Evolutionary conservation across 2,329 filamentous ascomycete genomes (phyloP).

Genomic region (Lachnellula occidentalis): DNA sequence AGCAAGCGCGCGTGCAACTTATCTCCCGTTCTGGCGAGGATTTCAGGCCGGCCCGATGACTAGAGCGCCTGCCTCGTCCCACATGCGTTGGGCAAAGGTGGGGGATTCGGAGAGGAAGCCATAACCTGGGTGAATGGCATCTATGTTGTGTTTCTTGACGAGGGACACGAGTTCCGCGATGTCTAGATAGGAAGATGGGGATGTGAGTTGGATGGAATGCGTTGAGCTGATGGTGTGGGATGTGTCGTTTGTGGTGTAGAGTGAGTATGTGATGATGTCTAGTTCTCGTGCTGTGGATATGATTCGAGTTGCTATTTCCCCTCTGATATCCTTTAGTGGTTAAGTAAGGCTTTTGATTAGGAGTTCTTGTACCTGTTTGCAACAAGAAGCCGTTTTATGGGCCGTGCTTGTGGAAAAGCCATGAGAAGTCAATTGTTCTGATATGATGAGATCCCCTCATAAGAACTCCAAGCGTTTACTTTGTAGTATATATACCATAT

Average conservation of each 20-base stretch:
- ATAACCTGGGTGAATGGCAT: constrained; percentile 69
- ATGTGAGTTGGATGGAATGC: constrained; percentile 45
- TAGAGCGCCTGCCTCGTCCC: constrained; percentile 58
- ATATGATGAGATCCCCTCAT: not conserved
- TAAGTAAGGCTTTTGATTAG: not conserved
- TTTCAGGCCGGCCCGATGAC: constrained; percentile 56
- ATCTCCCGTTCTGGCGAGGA: constrained; percentile 25
- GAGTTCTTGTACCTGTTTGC: constrained; percentile 42
- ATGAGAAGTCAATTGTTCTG: not conserved
- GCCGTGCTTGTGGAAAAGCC: constrained; percentile 10
- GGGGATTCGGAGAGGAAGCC: constrained; percentile 67
- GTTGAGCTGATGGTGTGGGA: constrained; percentile 48
- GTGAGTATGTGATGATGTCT: constrained; percentile 47
- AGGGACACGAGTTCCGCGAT: constrained; percentile 43
- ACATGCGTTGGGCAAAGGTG: constrained; percentile 60
- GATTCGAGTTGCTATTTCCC: constrained; percentile 59
- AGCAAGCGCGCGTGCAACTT: constrained; percentile 60
- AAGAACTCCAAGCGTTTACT: not conserved
- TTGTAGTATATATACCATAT: not conserved
- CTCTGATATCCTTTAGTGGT: constrained; percentile 36
- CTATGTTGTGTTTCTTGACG: constrained; percentile 44
- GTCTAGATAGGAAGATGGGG: constrained; percentile 47
- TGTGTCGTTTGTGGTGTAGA: constrained; percentile 50
- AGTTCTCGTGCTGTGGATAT: constrained; percentile 55
- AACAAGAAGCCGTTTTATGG: constrained; percentile 46